Evolutionary conservation across 352 stramenopile species (phyloP), one percentile per base, ranked within the genome.

Genomic region (Phytophthora pisi): DNA sequence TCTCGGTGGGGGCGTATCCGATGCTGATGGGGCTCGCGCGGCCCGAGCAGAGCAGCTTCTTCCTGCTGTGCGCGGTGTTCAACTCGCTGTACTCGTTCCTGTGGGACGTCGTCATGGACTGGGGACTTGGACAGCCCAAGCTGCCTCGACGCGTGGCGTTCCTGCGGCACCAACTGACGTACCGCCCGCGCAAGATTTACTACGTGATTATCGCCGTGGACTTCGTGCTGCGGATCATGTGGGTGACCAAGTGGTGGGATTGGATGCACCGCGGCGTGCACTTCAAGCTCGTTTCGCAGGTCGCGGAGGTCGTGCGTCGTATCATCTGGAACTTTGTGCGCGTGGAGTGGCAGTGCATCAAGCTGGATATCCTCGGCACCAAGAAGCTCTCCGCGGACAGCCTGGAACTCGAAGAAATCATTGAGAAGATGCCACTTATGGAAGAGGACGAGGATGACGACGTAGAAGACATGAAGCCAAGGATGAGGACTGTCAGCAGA

Each of bases 31-130:
- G 78, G 20, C 61, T 82, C 4, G 70, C 70, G 8, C 58, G 65
- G 24, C 75, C 81, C 4, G 76, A 91, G 47, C 79, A 82, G 40
- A 87, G 79, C 68, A 86, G 68, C 26, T 79, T 95, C 34, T 96
- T 95, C 57, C 57, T 95, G 36, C 73, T 91, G 1, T 90, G 81
- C 52, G 89, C 87, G 0, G 86, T 91, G 9, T 95, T 97, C 61
- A 98, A 97, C 60, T 98, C 95, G 42, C 75, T 99, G 13, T 99
- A 99, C 72, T 98, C 93, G 63, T 99, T 98, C 75, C 84, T 90
- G 7, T 99, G 96, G 96, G 97, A 99, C 72, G 94, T 99, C 2
- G 91, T 97, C 64, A 98, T 99, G 92, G 96, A 99, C 77, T 99
- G 96, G 96, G 95, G 95, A 8, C 79, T 98, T 8, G 89, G 84